Base-by-base conservation (phyloP, 371 early-diverging fungal genomes). In the Parasitella parasitica region DNA sequence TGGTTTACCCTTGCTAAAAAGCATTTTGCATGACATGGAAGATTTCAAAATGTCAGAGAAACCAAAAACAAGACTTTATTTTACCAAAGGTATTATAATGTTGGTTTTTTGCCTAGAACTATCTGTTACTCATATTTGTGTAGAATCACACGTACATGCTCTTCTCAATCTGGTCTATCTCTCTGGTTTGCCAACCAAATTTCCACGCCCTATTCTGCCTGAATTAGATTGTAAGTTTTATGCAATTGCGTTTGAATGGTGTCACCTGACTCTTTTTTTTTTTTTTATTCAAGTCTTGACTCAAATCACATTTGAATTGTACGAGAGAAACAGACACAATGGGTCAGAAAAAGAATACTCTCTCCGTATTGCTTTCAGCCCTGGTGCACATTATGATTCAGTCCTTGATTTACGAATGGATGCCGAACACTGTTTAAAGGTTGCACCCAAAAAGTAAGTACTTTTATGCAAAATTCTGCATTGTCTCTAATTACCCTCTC, bases 271-370 rank as follows among this genome's bases (percentile, higher is more conserved):
- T 22, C 18, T 58, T 20, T 11, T 24, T 34, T 38, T 2, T 4
- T 6, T 20, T 22, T 64, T n/a, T n/a, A n/a, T n/a, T n/a, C n/a
- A n/a, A 94, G 88, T 85, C 67, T 73, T 98, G 57, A 95, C 97
- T 3, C 98, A 98, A 59, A 97, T 98, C 54, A 96, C 95, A 6
- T 95, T 98, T 70, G 98, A 98, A 73, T 76, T 98, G 15, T 96
- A 97, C 60, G 97, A 97, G 72, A 84, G 97, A 35, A 89, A 86
- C 51, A 85, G 88, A 35, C 78, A 80, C 3, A 70, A 72, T 24
- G 85, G 76, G 0, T 54, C 57, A 7, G 71, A 78, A 8, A 84
- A 82, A 46, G 95, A 96, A 72, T 95, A 93, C 65, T 95, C 95
- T 0, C 82, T 98, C 18, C 82, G 97, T 15, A 85, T 98, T 24